These are phyloP conservation scores for Epichloe sylvatica DNA, from an alignment of 2,329 filamentous ascomycete genomes.

Conservation along the genomic window DNA sequence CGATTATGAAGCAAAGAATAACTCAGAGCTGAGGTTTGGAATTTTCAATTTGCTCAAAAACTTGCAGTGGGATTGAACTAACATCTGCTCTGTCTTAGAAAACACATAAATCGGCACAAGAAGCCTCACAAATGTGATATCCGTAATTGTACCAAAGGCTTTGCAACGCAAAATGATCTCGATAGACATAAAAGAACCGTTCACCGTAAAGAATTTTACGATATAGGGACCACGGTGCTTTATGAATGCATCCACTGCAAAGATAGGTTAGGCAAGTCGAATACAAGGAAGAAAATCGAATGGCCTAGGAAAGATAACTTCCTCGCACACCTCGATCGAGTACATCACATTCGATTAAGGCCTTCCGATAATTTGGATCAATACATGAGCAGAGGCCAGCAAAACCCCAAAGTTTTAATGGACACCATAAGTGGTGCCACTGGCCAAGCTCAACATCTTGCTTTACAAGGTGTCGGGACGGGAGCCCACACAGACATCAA, in stretches of 20 bases:
- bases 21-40: slow-evolving; percentile 5
- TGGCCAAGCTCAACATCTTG: slow-evolving; percentile 1
- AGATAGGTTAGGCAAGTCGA: slow-evolving; percentile 10
- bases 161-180: slow-evolving; percentile 69
- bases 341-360: slow-evolving; percentile 37
- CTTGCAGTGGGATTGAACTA: neutral
- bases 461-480: slow-evolving; percentile 6
- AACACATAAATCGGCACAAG: slow-evolving; percentile 56
- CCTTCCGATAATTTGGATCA: slow-evolving; percentile 25
- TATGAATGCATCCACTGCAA: slow-evolving; percentile 7
- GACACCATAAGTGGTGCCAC: neutral
- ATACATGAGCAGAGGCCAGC: slow-evolving; percentile 14
- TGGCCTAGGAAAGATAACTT: slow-evolving; percentile 86
- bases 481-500: neutral
- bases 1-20: slow-evolving; percentile 2
- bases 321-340: slow-evolving; percentile 57
- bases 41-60: neutral
- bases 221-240: slow-evolving; percentile 8
- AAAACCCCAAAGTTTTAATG: slow-evolving; percentile 6
- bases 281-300: slow-evolving; percentile 34
- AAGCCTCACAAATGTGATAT: slow-evolving; percentile 58
- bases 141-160: slow-evolving; percentile 43
- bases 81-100: slow-evolving; percentile 35
- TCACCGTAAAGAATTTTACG: slow-evolving; percentile 37
- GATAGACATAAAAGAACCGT: slow-evolving; percentile 64